These are phyloP conservation scores for Fusarium sororula DNA, from an alignment of 2,329 filamentous ascomycete species.

Conservation along the genomic window DNA sequence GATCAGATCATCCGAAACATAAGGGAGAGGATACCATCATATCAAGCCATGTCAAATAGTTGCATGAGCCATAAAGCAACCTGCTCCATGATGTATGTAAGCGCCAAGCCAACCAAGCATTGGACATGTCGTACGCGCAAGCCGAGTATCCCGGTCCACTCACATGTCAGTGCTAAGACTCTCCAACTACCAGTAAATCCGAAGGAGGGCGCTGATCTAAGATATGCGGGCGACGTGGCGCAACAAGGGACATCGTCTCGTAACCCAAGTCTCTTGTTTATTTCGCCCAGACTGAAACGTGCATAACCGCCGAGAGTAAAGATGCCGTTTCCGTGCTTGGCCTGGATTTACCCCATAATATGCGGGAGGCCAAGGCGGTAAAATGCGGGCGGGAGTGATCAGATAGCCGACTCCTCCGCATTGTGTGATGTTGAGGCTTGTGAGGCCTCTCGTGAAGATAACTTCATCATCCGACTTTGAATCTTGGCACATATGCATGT, in stretches of 20 bases:
- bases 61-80: neutral
- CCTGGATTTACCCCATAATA: neutral
- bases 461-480: neutral
- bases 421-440: neutral
- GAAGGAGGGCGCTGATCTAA: neutral
- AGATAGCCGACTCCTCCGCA: neutral
- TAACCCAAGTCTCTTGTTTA: neutral
- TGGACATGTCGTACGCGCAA: conserved; percentile 11
- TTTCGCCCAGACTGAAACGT: neutral
- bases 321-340: conserved; percentile 14
- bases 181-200: neutral
- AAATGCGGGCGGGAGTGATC: neutral
- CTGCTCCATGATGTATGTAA: neutral
- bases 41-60: neutral
- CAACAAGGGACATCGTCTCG: neutral
- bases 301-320: neutral
- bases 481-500: conserved; percentile 19
- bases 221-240: conserved; percentile 4
- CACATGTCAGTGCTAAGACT: conserved; percentile 10
- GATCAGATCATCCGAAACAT: neutral
- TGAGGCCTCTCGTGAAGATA: conserved; percentile 3
- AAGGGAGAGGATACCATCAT: neutral
- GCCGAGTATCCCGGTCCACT: neutral
- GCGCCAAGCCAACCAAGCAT: conserved; percentile 7
- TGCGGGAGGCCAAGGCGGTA: neutral